A percentile compares a stretch with the other conserved stretches of the same genome.
phyloP scores from a whole-genome alignment of 345 rosid species.

The Brassica incana region DNA sequence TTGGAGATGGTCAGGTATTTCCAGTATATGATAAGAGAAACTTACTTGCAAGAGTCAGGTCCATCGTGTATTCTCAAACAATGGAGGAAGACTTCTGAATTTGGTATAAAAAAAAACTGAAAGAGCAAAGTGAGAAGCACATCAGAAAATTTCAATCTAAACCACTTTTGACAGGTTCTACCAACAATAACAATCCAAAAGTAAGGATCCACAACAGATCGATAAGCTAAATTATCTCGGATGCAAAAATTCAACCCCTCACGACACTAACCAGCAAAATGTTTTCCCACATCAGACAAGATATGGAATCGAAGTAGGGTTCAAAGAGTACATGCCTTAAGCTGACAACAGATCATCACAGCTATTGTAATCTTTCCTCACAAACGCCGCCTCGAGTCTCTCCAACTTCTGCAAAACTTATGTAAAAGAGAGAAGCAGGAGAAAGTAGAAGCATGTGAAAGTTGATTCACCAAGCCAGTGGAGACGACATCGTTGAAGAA shows the following conservation, averaged over 20 bases:
- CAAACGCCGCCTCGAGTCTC: neutral
- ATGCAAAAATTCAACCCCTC: neutral
- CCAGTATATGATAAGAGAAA: slow-evolving; percentile 65
- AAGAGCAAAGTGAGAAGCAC: neutral
- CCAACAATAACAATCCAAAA: neutral
- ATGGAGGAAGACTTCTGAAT: neutral
- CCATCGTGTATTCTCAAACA: neutral
- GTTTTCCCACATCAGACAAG: neutral
- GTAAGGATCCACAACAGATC: neutral
- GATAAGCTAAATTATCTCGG: neutral
- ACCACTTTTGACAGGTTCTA: neutral
- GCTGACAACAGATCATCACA: neutral
- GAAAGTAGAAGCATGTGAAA: neutral
- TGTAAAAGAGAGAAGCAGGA: neutral
- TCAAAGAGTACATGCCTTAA: neutral
- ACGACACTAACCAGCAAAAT: neutral
- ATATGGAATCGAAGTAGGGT: neutral
- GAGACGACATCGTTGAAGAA: neutral
- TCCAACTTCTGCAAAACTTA: neutral
- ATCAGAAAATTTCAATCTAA: neutral
- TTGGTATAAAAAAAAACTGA: neutral
- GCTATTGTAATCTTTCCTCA: neutral
- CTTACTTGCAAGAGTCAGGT: neutral
- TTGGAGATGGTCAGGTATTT: slow-evolving; percentile 83
- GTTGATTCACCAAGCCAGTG: neutral